A percentile compares a stretch with the other conserved stretches of the same genome.
Evolutionary conservation across 495 filamentous ascomycete species (phyloP).

Genomic region (Hypoxylon crocopeplum): DNA sequence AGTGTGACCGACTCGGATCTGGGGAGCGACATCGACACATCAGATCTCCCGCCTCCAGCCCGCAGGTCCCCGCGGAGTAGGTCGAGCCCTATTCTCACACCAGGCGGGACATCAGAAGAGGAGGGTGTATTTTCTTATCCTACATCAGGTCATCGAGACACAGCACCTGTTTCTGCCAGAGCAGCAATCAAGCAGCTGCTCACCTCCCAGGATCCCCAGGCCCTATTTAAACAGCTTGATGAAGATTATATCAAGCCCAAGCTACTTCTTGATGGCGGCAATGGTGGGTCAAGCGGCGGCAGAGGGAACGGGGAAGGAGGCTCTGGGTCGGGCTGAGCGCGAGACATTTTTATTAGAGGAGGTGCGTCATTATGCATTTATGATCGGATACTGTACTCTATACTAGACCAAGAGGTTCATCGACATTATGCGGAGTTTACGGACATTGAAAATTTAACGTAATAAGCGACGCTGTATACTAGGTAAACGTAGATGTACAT

Average conservation of each 20-base stretch:
- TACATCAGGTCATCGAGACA: slow-evolving; percentile 41
- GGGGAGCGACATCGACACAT: slow-evolving; percentile 71
- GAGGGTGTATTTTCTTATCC: slow-evolving; percentile 45
- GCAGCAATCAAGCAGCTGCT: slow-evolving; percentile 70
- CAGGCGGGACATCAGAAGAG: slow-evolving; percentile 36
- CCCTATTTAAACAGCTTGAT: slow-evolving; percentile 91
- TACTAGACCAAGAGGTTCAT: slow-evolving; percentile 12
- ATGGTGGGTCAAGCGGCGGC: slow-evolving; percentile 24
- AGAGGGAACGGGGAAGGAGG: slow-evolving; percentile 33
- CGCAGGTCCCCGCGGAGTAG: slow-evolving; percentile 52
- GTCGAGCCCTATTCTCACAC: slow-evolving; percentile 62
- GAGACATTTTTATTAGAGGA: background rate
- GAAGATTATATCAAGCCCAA: slow-evolving; percentile 97
- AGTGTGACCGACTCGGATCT: slow-evolving; percentile 68
- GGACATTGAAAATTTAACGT: slow-evolving; percentile 6
- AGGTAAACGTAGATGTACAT: too few relatives aligned
- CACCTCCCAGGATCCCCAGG: slow-evolving; percentile 84
- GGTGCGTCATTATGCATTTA: slow-evolving; percentile 7
- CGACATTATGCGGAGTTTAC: slow-evolving; percentile 7
- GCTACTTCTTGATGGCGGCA: slow-evolving; percentile 75
- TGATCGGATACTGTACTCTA: slow-evolving; percentile 15
- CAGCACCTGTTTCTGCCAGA: slow-evolving; percentile 67
- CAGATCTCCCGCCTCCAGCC: slow-evolving; percentile 62
- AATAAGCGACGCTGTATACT: background rate
- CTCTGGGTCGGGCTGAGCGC: slow-evolving; percentile 25